These are phyloP conservation scores for Ramicandelaber brevisporus DNA, from an alignment of 192 early-diverging fungal genomes.

Conservation along the genomic window DNA sequence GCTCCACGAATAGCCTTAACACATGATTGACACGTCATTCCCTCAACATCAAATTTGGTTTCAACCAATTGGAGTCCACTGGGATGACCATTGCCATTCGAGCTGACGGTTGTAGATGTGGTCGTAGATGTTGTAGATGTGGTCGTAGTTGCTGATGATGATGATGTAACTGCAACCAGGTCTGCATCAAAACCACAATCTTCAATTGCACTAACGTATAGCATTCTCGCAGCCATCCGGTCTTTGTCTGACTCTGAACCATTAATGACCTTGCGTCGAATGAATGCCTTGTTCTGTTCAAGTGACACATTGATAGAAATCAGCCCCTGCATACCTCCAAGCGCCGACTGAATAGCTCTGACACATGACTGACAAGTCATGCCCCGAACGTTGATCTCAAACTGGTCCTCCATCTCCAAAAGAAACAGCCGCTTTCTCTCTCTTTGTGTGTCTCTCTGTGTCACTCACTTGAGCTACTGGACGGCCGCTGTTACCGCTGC, in stretches of 20 bases:
- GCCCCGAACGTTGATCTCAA: slow-evolving; percentile 25
- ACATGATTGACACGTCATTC: slow-evolving; percentile 68
- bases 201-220: slow-evolving; percentile 26
- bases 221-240: background rate
- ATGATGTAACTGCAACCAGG: background rate
- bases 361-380: slow-evolving; percentile 84
- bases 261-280: slow-evolving; percentile 16
- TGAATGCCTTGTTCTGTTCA: slow-evolving; percentile 19
- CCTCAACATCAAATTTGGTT: slow-evolving; percentile 8
- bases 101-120: background rate
- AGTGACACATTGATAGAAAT: slow-evolving; percentile 25
- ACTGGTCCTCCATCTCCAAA: too few relatives aligned
- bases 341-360: slow-evolving; percentile 28
- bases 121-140: background rate
- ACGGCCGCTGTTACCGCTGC: too few relatives aligned
- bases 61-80: slow-evolving; percentile 1
- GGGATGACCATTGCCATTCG: background rate
- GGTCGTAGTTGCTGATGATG: slow-evolving; percentile 2
- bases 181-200: slow-evolving; percentile 33
- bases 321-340: slow-evolving; percentile 25
- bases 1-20: slow-evolving; percentile 39
- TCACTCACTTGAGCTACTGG: too few relatives aligned
- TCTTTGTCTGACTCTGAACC: slow-evolving; percentile 10
- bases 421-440: too few relatives aligned
- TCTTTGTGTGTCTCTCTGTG: too few relatives aligned